Evolutionary conservation across 2,329 filamentous ascomycete genomes (phyloP), one percentile per base, ranked within the genome.

Genomic region (Microsporum canis): DNA sequence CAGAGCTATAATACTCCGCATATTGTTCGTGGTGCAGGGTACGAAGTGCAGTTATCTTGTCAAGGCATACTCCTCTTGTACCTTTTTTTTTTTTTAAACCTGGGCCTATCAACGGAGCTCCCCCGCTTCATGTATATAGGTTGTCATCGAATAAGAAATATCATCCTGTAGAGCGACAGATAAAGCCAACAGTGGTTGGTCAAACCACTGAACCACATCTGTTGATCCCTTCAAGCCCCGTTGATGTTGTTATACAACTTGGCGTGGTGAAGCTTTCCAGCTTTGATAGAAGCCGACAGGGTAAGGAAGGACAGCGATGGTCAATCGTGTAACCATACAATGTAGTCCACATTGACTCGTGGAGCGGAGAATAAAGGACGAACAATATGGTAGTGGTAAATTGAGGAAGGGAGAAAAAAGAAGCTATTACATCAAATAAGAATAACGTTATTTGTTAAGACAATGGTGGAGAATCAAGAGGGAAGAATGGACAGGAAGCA

Each of bases 311-410:
- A 10, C 31, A 53, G 49, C 27, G 29, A 10, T 53, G 49, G 49
- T 47, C 49, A 53, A 53, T 34, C 27, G 49, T 53, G 49, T 34
- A 34, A 53, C 49, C 49, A 53, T 53, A 53, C 49, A 53, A 53
- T n/a, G 33, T 7, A 31, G 49, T 53, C 49, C 49, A 53, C 49
- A 53, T 53, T 53, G 29, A 27, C 49, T 53, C 49, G 49, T 53
- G 49, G 49, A 53, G 49, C 49, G 49, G 49, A 53, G 49, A 53
- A 14, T 53, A n/a, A 33, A 31, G 3, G 49, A 14, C 31, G 10
- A 53, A 31, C 49, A 53, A n/a, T 5, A 31, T 29, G 31, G 27
- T 4, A 5, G 49, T 53, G 49, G 31, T 53, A 12, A 33, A 33
- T 33, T 53, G 49, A 43, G 8, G 17, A 23, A 23, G 10, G 5